phyloP scores from a whole-genome alignment of 1,284 basidiomycete genomes.

The Pyrrhoderma noxium region DNA sequence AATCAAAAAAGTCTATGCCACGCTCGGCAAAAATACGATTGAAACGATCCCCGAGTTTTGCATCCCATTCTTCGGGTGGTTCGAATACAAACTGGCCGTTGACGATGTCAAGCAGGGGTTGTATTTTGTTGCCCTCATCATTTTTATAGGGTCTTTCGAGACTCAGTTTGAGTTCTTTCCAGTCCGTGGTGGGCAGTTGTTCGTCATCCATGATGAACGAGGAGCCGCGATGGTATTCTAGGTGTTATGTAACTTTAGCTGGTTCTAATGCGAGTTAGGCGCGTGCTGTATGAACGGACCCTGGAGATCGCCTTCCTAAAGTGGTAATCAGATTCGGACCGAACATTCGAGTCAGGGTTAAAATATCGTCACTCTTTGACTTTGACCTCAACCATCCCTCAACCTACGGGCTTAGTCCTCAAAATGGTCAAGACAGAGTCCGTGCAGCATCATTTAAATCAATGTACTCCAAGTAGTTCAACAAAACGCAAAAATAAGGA shows the following conservation, averaged over 20 bases:
- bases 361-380: background rate
- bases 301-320: no score
- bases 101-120: slow-evolving; percentile 59
- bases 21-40: slow-evolving; percentile 63
- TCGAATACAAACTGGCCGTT: slow-evolving; percentile 63
- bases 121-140: slow-evolving; percentile 54
- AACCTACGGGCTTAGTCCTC: background rate
- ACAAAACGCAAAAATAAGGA: slow-evolving; percentile 56
- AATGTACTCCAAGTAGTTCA: slow-evolving; percentile 9
- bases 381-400: background rate
- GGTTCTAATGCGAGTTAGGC: background rate
- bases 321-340: no score
- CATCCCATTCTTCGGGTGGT: slow-evolving; percentile 50
- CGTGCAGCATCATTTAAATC: slow-evolving; percentile 21
- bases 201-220: slow-evolving; percentile 24
- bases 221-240: no score
- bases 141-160: slow-evolving; percentile 75
- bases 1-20: slow-evolving; percentile 67
- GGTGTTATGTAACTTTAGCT: background rate
- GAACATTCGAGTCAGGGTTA: no score
- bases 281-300: no score
- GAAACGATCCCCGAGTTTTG: slow-evolving; percentile 54
- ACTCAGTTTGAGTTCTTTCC: slow-evolving; percentile 56
- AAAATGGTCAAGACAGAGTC: slow-evolving; percentile 24
- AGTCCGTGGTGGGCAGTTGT: slow-evolving; percentile 32